Evolutionary conservation across 202 grass and related monocot genomes (phyloP), one percentile per base, ranked within the genome.

Genomic region (Saccharum hybrid): DNA sequence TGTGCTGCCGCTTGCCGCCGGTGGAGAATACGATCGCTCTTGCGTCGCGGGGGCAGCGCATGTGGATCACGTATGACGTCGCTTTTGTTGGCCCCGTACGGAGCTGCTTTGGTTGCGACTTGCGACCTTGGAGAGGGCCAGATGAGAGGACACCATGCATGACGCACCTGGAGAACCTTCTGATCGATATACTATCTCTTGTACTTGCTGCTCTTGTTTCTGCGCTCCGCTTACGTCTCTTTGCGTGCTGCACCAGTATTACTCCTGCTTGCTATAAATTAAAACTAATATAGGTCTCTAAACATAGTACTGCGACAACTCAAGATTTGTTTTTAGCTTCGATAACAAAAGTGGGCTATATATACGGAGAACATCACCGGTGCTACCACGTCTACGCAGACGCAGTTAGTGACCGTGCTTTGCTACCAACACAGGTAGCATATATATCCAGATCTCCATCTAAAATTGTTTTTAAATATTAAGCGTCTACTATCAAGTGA

Each of bases 51-150:
- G 46, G 56, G 3, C 23, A 42, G 28, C 5, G 34, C 82, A 66
- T 65, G 86, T 82, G 82, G 72, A 89, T 85, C 82, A 85, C 46
- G 72, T 46, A 59, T 85, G 87, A 77, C 82, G 66, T 82, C 37
- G 12, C 23, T 63, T 77, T 81, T 21, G 23, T 85, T 77, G 82
- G 77, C 71, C 59, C 66, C 23, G 42, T 12, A 28, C 26, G 60
- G 36, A 11, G 36, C 64, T 51, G 70, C 70, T 71, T 80, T 59
- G 60, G 19, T 38, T 21, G 45, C 15, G 75, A 34, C 33, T 33
- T 33, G 31, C 31, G 31, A 10, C 41, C 26, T 4, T 38, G 4
- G 66, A 19, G 48, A 66, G 26, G 23, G 31, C 37, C 19, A 21
- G 56, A 61, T 3, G 57, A 23, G 8, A 4, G 21, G 3, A 81